Conservation (phyloP, 306 rosid species). For the Prosopis cineraria region DNA sequence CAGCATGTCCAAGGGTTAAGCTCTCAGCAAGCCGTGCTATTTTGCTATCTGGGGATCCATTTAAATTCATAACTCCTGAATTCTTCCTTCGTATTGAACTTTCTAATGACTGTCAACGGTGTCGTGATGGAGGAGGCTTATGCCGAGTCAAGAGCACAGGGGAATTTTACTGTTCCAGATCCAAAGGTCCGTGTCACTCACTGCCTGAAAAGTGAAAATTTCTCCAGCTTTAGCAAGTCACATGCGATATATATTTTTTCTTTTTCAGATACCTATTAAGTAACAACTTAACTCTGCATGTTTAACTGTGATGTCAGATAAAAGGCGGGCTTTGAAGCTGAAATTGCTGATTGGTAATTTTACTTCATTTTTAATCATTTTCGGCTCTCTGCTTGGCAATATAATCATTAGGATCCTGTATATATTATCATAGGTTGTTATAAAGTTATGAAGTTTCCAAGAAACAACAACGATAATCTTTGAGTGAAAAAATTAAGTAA, state of each 20-base stretch:
- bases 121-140: no score
- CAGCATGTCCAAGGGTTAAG: slow-evolving; percentile 22
- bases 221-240: neutral
- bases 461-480: no score
- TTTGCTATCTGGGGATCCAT: neutral
- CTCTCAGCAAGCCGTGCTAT: slow-evolving; percentile 16
- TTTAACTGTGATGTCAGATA: neutral
- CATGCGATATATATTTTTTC: no score
- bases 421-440: no score
- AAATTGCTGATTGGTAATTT: neutral
- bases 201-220: neutral
- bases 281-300: no score
- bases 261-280: no score
- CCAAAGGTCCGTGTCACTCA: slow-evolving; percentile 32
- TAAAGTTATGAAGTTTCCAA: no score
- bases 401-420: no score
- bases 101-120: neutral
- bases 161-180: neutral
- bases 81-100: neutral
- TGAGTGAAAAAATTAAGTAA: no score
- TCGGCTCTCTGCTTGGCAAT: no score
- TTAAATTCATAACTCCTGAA: neutral
- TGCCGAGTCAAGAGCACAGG: slow-evolving; percentile 10
- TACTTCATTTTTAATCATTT: no score
- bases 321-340: neutral